Conservation (phyloP, 2,329 filamentous ascomycete genomes). For the Fusarium lateritium region DNA sequence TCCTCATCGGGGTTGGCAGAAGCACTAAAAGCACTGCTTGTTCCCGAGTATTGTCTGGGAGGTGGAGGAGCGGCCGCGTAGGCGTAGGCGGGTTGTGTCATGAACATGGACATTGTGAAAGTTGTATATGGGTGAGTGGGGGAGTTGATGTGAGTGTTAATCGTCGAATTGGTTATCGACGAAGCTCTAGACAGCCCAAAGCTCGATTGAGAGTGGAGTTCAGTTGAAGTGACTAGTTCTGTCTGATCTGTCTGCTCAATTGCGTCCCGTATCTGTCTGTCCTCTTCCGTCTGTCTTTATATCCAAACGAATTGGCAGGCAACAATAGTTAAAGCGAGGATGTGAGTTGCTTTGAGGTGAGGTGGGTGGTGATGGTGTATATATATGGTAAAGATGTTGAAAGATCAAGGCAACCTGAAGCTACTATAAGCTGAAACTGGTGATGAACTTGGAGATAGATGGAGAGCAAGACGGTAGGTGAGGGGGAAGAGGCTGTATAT, state of each 20-base stretch:
- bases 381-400: conserved; percentile 20
- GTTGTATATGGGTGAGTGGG: conserved; percentile 25
- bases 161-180: conserved; percentile 33
- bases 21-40: conserved; percentile 94
- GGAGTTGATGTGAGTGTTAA: conserved; percentile 21
- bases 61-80: conserved; percentile 54
- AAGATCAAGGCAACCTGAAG: conserved; percentile 38
- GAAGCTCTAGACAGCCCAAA: conserved; percentile 36
- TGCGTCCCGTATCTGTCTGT: conserved; percentile 32
- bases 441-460: conserved; percentile 44
- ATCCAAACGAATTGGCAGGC: conserved; percentile 33
- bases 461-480: conserved; percentile 40
- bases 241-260: conserved; percentile 24
- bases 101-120: conserved; percentile 56
- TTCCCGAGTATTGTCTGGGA: conserved; percentile 79
- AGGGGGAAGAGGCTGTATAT: conserved; percentile 52
- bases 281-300: conserved; percentile 35
- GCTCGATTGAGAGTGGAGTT: conserved; percentile 21
- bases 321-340: conserved; percentile 13
- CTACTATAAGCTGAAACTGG: conserved; percentile 33
- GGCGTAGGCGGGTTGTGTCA: conserved; percentile 54
- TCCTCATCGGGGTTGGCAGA: conserved; percentile 97
- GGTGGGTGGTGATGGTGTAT: conserved; percentile 16
- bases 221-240: conserved; percentile 11
- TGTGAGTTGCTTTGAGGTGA: conserved; percentile 32